Evolutionary conservation across 768 basidiomycete species (phyloP), one percentile per base, ranked within the genome.

Genomic region (Mycena galopus): DNA sequence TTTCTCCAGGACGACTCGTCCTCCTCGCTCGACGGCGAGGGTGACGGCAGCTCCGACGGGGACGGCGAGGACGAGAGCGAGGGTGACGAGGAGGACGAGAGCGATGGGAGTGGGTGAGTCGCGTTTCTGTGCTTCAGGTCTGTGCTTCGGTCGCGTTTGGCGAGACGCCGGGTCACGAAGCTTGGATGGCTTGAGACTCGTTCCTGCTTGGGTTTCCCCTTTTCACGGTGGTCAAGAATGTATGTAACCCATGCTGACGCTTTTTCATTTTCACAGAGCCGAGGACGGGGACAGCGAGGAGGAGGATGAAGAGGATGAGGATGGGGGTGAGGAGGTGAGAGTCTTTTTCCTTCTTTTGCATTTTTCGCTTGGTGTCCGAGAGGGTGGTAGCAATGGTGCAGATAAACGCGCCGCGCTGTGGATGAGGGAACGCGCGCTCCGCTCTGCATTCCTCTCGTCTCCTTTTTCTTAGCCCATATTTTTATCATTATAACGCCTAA

Each of bases 31-130:
- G 91, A 90, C 39, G 89, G 88, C 0, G 92, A 90, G 30, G 88
- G 88, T 25, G 90, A 89, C 39, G 89, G 90, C 7, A 90, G 89
- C 4, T 91, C 90, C 1, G 91, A 90, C 0, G 89, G 85, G 0
- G 91, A 91, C 1, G 90, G 89, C 0, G 89, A 86, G 0, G 91
- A 91, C 2, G 90, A 90, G 0, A 90, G 89, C 0, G 92, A 91
- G 0, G 91, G 89, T 0, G 92, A 92, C 6, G 91, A 91, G 0
- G 90, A 90, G 1, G 90, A 47, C 89, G 91, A 71, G 86, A 88
- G 67, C 81, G 87, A 85, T 66, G 79, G 79, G 68, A 80, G 67
- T 56, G 65, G 65, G 65, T 63, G 29, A 42, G 64, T 63, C 72
- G 77, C 64, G 3, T 21, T 35, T 62, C 19, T 63, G 44, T n/a